Conservation (phyloP, 352 stramenopile genomes). For the Phytopythium oedochilum region DNA sequence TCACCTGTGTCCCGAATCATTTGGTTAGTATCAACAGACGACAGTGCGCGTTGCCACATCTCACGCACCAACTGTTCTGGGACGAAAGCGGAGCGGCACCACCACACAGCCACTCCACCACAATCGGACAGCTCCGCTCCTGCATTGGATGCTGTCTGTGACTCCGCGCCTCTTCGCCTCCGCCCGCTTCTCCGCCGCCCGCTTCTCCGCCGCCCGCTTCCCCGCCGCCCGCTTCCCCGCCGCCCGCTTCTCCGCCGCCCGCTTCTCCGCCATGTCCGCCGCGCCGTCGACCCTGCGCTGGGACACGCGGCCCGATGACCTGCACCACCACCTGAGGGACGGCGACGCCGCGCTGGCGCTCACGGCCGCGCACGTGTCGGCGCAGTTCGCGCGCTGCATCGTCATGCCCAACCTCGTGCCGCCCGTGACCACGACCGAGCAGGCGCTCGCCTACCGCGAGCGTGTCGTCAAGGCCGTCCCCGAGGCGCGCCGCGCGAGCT, state of each 20-base stretch:
- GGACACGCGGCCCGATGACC: constrained; percentile 88
- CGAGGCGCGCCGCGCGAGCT: constrained; percentile 37
- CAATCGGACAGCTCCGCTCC: neutral
- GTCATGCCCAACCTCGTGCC: constrained; percentile 99
- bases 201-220: neutral
- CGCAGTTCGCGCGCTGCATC: constrained; percentile 87
- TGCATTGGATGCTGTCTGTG: too few species aligned
- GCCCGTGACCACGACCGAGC: constrained; percentile 93
- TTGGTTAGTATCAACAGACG: too few species aligned
- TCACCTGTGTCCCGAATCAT: too few species aligned
- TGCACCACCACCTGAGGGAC: constrained; percentile 98
- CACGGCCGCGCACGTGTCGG: constrained; percentile 76
- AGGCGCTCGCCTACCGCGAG: constrained; percentile 95
- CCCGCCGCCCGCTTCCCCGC: too few species aligned
- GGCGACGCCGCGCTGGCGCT: constrained; percentile 76
- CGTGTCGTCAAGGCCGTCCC: constrained; percentile 90
- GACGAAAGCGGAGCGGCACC: neutral
- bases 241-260: constrained; percentile 8
- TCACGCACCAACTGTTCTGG: neutral
- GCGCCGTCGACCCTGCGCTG: constrained; percentile 20
- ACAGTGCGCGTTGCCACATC: too few species aligned
- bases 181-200: neutral
- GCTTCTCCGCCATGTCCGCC: neutral
- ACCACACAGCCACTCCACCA: neutral
- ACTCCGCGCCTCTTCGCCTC: too few species aligned